Evolutionary conservation across 768 basidiomycete genomes (phyloP), one percentile per base, ranked within the genome.

Genomic region (Tulasnella sp.): DNA sequence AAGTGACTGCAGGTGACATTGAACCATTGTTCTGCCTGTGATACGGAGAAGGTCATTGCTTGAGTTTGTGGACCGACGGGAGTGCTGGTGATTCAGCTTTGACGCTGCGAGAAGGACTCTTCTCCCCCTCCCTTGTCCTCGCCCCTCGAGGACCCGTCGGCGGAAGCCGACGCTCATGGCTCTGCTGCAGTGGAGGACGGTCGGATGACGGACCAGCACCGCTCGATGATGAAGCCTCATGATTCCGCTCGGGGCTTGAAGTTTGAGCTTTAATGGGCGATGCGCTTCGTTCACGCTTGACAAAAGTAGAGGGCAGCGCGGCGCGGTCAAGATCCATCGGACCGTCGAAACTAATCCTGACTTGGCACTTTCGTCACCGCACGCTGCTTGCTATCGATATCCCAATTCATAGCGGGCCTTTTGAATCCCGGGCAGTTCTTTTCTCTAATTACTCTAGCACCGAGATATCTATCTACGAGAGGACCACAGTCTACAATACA

Each of bases 1-100:
- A 54, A 14, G 40, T 14, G 37, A 36, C 12, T 45, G 31, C 72
- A 9, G 45, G 72, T 22, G 69, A 42, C 40, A 73, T 58, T 25
- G 49, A 73, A 3, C 36, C 39, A 11, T 73, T 45, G 72, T 73
- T 49, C 34, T 73, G 72, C 58, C 72, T 58, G 54, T 73, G 19
- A 37, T 58, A 58, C 25, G 38, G 29, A 9, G 72, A 73, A 8
- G 29, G 19, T 58, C 34, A 12, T 22, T 31, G 31, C 36, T 49
- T 58, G 72, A 52, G 15, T 31, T 19, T 31, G 45, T 52, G 36
- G 22, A 58, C 12, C 34, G 58, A 25, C 71, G 71, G 1, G 42
- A 73, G 17, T 25, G 58, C 69, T 31, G 37, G 37, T 4, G 37
- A 38, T 45, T 40, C 71, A 25, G 58, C 58, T 12, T 64, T 64